Percentiles rank a stretch among this genome's conserved stretches.
These are phyloP conservation scores for Pleurotus eryngii DNA, from an alignment of 768 basidiomycete genomes.

Conservation along the genomic window DNA sequence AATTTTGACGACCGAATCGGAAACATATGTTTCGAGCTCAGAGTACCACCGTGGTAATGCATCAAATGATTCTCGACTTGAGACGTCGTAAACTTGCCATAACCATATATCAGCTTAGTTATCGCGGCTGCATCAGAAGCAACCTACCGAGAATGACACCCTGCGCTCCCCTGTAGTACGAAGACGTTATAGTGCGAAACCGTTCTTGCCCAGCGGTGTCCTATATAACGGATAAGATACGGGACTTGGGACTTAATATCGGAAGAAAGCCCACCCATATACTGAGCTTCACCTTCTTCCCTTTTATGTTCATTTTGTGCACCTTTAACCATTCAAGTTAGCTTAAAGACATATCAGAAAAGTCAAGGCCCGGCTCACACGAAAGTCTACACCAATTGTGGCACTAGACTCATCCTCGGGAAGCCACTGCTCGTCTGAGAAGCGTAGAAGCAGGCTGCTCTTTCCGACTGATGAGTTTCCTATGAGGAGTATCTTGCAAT, in stretches of 20 bases:
- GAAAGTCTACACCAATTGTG: conserved; percentile 83
- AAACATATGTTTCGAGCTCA: conserved; percentile 93
- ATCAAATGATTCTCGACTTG: conserved; percentile 90
- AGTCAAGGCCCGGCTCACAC: conserved; percentile 44
- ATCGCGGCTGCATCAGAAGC: background rate
- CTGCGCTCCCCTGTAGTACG: conserved; percentile 90
- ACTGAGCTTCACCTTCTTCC: conserved; percentile 85
- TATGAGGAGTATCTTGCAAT: conserved; percentile 81
- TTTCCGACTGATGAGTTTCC: conserved; percentile 92
- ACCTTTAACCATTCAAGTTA: conserved; percentile 44
- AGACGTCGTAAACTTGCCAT: conserved; percentile 85
- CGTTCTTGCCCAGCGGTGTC: conserved; percentile 97
- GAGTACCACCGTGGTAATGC: conserved; percentile 91
- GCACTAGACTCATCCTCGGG: conserved; percentile 87
- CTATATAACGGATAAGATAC: conserved; percentile 33
- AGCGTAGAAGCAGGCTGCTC: conserved; percentile 87
- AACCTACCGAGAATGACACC: conserved; percentile 70
- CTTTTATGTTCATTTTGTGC: conserved; percentile 83
- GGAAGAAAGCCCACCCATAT: conserved; percentile 78
- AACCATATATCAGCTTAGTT: background rate
- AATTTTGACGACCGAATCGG: conserved; percentile 84
- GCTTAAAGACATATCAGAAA: background rate
- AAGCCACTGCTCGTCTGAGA: conserved; percentile 95
- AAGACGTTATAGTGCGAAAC: conserved; percentile 91
- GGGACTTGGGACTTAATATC: background rate